Conservation (phyloP, 257 asterid species). For the Solanum pinnatisectum region DNA sequence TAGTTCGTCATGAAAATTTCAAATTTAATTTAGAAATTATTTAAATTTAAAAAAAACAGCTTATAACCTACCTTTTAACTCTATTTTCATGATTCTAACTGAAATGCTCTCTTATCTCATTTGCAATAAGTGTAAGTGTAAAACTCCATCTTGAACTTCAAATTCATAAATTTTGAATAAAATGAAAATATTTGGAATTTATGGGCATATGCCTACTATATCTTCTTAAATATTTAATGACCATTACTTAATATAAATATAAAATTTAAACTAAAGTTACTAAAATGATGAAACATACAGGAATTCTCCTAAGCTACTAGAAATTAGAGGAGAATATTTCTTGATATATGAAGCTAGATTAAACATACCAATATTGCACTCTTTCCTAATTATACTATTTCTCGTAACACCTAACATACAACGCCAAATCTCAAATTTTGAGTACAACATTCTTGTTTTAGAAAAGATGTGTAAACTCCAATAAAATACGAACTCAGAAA, state of each 20-base stretch:
- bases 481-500: not conserved
- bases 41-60: not conserved
- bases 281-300: too few species aligned
- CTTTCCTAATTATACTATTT: not conserved
- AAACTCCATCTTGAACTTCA: not conserved
- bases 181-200: not conserved
- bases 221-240: not conserved
- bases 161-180: not conserved
- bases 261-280: too few species aligned
- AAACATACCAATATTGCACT: not conserved
- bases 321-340: not conserved
- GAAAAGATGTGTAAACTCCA: not conserved
- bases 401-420: not conserved
- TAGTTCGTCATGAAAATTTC: not conserved
- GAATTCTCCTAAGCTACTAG: not conserved
- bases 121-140: not conserved
- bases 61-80: not conserved
- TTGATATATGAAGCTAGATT: not conserved
- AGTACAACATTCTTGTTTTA: not conserved
- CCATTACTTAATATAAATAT: not conserved
- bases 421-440: not conserved
- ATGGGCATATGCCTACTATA: not conserved
- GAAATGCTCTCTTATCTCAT: not conserved
- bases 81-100: not conserved
- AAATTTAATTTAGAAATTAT: not conserved